Evolutionary conservation across 2,329 filamentous ascomycete species (phyloP).

Genomic region (Cercospora janseana): DNA sequence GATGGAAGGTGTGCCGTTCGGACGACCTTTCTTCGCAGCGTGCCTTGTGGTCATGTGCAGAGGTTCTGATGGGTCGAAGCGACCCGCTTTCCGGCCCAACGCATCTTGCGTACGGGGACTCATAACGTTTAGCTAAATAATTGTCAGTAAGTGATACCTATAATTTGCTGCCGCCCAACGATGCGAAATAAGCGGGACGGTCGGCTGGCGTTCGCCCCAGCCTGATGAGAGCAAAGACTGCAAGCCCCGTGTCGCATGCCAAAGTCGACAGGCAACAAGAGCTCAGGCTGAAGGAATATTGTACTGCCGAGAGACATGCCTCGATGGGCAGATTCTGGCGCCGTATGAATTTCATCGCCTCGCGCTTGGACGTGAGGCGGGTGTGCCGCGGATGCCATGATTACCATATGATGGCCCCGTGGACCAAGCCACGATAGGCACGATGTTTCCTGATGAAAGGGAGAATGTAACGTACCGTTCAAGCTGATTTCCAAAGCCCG

Average conservation of each 20-base stretch:
- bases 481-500: background rate
- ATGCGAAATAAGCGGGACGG: no score
- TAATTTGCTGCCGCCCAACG: no score
- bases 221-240: no score
- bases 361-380: conserved; percentile 14
- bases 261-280: no score
- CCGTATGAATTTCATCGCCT: background rate
- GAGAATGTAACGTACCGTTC: background rate
- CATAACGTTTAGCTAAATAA: conserved; percentile 6
- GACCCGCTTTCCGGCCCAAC: conserved; percentile 20
- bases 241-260: no score
- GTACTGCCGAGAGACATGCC: no score
- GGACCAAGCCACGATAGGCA: no score
- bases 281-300: no score
- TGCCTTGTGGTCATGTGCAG: conserved; percentile 51
- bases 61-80: conserved; percentile 48
- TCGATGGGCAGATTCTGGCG: background rate
- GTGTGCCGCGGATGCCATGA: conserved; percentile 12
- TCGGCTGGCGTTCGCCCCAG: no score
- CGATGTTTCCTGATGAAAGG: no score
- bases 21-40: conserved; percentile 21
- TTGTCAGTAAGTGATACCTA: no score
- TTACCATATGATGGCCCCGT: background rate
- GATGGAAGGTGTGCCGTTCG: conserved; percentile 27
- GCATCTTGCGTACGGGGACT: conserved; percentile 15